Base-by-base conservation (phyloP, 305 asterid species). In the Fraxinus sp. region DNA sequence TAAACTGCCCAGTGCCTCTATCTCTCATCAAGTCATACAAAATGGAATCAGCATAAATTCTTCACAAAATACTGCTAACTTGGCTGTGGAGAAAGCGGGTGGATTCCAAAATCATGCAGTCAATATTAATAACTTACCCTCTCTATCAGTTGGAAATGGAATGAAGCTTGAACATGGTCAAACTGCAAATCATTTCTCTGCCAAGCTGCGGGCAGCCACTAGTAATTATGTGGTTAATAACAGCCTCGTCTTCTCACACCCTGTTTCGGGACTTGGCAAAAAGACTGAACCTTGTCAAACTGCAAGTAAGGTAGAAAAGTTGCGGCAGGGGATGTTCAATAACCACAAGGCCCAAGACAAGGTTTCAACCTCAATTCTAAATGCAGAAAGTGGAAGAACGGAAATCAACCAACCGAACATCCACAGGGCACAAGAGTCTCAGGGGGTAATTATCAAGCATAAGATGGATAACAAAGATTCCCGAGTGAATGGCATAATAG, bases 1-100 rank as follows among this genome's bases (percentile, higher is more conserved):
- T 87, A 86, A 86, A 70, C 70, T 83, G 82, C 85, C 85, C 35
- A 84, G 87, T 77, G 88, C 88, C 78, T 35, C 89, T 80, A 79
- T 84, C 82, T 82, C 91, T 79, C 87, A 49, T 81, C 89, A 86
- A 81, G 85, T 57, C 16, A 39, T 78, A 80, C 87, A 83, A 83
- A 83, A 81, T 75, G 90, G 87, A 83, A 79, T 74, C 46, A 86
- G 82, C 76, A 20, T 71, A 49, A 81, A 64, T 81, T 49, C 85
- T 78, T 81, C 88, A 75, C 85, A 79, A 26, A 83, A 70, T 70
- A 79, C 43, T 70, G 55, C 59, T 8, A 57, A 32, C 82, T 84
- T 78, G 80, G 71, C 77, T 68, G 74, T 22, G 72, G 86, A 79
- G 84, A 84, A 80, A 80, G 83, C 73, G 71, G 87, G 37, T 71